A percentile compares a stretch with the other conserved stretches of the same genome.
Evolutionary conservation across 2,329 filamentous ascomycete species (phyloP).

Genomic region (Diaporthe sp.): DNA sequence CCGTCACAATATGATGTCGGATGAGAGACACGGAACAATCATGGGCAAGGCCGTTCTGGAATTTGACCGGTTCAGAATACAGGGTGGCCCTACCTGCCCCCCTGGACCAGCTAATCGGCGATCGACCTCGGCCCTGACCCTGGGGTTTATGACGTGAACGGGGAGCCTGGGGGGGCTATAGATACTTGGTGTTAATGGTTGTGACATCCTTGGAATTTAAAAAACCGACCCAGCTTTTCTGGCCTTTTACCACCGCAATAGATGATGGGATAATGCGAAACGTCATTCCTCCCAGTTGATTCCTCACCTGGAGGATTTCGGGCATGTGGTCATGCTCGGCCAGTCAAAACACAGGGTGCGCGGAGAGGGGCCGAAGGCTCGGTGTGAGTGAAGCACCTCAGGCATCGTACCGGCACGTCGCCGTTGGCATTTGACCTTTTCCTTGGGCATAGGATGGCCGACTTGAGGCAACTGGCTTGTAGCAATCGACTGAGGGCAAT

Average conservation of each 20-base stretch:
- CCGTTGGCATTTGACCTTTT: background rate
- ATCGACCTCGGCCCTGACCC: slow-evolving; percentile 8
- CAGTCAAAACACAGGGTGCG: background rate
- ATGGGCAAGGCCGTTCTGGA: background rate
- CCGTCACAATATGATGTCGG: slow-evolving; percentile 23
- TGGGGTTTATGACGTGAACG: slow-evolving; percentile 26
- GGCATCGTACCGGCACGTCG: background rate
- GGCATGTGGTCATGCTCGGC: background rate
- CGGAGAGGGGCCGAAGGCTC: background rate
- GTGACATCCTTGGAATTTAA: slow-evolving; percentile 3
- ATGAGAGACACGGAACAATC: background rate
- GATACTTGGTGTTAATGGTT: slow-evolving; percentile 6
- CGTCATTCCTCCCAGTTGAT: background rate
- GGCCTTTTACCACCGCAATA: background rate
- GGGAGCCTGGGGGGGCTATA: background rate
- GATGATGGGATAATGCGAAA: slow-evolving; percentile 18
- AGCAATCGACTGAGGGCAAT: no score
- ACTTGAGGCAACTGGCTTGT: background rate
- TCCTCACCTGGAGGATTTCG: background rate
- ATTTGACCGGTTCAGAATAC: background rate
- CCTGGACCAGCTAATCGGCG: background rate
- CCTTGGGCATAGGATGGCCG: background rate
- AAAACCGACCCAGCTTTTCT: slow-evolving; percentile 9
- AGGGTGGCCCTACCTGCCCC: background rate
- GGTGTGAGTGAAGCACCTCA: background rate